These are phyloP conservation scores for Penicillium soppii DNA, from an alignment of 495 filamentous ascomycete genomes.

Conservation along the genomic window DNA sequence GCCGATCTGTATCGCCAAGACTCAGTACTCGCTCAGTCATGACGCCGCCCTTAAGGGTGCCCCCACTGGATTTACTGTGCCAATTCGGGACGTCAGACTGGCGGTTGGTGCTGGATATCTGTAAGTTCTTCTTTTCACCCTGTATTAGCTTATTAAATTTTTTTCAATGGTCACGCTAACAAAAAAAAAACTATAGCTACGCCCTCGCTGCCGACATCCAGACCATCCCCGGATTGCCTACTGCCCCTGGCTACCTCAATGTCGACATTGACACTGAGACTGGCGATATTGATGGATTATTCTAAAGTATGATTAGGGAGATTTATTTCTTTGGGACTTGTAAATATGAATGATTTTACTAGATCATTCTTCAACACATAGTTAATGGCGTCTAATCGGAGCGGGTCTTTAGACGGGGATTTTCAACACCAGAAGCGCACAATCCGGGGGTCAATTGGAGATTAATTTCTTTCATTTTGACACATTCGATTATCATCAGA, in stretches of 20 bases:
- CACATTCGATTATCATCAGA: background rate
- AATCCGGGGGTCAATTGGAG: slow-evolving; percentile 8
- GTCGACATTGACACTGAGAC: slow-evolving; percentile 92
- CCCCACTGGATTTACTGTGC: slow-evolving; percentile 93
- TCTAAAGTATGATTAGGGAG: slow-evolving; percentile 51
- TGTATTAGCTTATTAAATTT: background rate
- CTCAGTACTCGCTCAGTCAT: slow-evolving; percentile 94
- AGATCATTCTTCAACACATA: slow-evolving; percentile 25
- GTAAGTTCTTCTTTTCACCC: slow-evolving; percentile 46
- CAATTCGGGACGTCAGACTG: slow-evolving; percentile 90
- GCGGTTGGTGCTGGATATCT: slow-evolving; percentile 92
- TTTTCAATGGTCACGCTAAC: slow-evolving; percentile 6
- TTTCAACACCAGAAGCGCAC: slow-evolving; percentile 23
- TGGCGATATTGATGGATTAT: slow-evolving; percentile 93
- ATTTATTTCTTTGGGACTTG: slow-evolving; percentile 11
- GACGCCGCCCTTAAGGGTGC: slow-evolving; percentile 93
- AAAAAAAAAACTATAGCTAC: slow-evolving; percentile 55
- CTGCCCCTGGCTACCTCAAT: slow-evolving; percentile 93
- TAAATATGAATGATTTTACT: slow-evolving; percentile 16
- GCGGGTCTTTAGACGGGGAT: slow-evolving; percentile 17
- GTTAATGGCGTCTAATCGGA: slow-evolving; percentile 21
- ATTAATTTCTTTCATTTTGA: background rate
- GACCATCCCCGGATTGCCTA: slow-evolving; percentile 94
- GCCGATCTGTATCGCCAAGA: slow-evolving; percentile 96
- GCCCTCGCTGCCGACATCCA: slow-evolving; percentile 96